Conservation (phyloP, 2,329 filamentous ascomycete species). For the Phialophora chinensis region DNA sequence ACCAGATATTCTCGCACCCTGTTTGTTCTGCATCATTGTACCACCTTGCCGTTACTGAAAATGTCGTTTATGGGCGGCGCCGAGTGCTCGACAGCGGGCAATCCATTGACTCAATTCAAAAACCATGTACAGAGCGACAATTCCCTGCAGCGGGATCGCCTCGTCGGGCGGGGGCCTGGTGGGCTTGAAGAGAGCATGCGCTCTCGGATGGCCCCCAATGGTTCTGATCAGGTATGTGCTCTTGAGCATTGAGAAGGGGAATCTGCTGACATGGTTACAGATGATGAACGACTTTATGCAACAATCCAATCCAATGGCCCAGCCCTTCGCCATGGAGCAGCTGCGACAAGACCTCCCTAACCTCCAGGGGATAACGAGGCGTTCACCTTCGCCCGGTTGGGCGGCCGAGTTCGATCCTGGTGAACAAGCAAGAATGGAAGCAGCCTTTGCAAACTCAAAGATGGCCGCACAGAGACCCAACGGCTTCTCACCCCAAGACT, state of each 20-base stretch:
- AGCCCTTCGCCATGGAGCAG: conserved; percentile 70
- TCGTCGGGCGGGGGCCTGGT: conserved; percentile 75
- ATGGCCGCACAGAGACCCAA: conserved; percentile 53
- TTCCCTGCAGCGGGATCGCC: conserved; percentile 86
- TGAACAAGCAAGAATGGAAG: conserved; percentile 72
- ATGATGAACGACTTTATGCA: conserved; percentile 95
- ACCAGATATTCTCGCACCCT: background rate
- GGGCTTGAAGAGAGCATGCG: conserved; percentile 78
- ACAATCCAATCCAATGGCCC: conserved; percentile 64
- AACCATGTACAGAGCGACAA: conserved; percentile 98
- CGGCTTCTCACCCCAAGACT: conserved; percentile 81
- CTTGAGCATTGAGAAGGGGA: background rate
- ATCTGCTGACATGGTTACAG: conserved; percentile 55
- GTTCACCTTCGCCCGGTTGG: conserved; percentile 65
- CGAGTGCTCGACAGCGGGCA: conserved; percentile 94
- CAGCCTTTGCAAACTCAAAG: conserved; percentile 59
- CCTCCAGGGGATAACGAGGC: conserved; percentile 55
- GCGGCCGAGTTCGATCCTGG: conserved; percentile 68
- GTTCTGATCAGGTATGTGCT: conserved; percentile 70
- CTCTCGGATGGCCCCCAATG: conserved; percentile 69
- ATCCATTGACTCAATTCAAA: conserved; percentile 95
- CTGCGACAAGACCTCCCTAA: conserved; percentile 67
- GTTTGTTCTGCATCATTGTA: background rate
- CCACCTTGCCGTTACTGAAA: conserved; percentile 38
- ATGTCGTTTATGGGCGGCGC: conserved; percentile 98